phyloP scores from a whole-genome alignment of 75 land plant genomes.

The Gnetum montanum region DNA sequence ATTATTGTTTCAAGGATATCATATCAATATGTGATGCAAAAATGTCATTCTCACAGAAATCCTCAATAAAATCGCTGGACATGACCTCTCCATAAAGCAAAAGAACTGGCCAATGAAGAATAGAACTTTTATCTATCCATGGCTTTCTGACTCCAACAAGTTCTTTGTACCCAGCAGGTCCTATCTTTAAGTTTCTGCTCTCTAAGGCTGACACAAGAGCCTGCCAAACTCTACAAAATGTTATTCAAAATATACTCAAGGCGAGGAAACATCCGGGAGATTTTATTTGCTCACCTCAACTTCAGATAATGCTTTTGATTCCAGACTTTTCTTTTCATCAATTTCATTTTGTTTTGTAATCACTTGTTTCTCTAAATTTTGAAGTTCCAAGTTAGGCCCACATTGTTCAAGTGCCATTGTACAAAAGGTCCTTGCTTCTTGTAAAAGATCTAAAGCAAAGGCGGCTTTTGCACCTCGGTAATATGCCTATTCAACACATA shows the following conservation, averaged over 20 bases:
- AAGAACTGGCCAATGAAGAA: constrained; percentile 97
- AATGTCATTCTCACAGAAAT: constrained; percentile 80
- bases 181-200: constrained; percentile 53
- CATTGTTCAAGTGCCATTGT: constrained; percentile 38
- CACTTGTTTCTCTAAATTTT: constrained; percentile 38
- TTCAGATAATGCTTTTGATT: constrained; percentile 25
- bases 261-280: not conserved
- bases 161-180: constrained; percentile 60
- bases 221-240: constrained; percentile 21
- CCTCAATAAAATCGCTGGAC: constrained; percentile 93
- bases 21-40: constrained; percentile 76
- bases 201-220: constrained; percentile 46
- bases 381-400: constrained; percentile 57
- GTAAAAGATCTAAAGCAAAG: constrained; percentile 45
- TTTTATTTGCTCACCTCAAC: constrained; percentile 55
- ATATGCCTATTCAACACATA: constrained; percentile 66
- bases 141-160: constrained; percentile 69
- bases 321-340: constrained; percentile 29
- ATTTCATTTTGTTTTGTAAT: constrained; percentile 22
- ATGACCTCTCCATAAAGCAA: constrained; percentile 88
- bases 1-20: constrained; percentile 52
- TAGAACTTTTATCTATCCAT: constrained; percentile 49
- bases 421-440: constrained; percentile 54
- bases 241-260: not conserved
- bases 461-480: constrained; percentile 94